A percentile compares a stretch with the other conserved stretches of the same genome.
These are phyloP conservation scores for Aaosphaeria arxii DNA, from an alignment of 2,329 filamentous ascomycete genomes.

Conservation along the genomic window DNA sequence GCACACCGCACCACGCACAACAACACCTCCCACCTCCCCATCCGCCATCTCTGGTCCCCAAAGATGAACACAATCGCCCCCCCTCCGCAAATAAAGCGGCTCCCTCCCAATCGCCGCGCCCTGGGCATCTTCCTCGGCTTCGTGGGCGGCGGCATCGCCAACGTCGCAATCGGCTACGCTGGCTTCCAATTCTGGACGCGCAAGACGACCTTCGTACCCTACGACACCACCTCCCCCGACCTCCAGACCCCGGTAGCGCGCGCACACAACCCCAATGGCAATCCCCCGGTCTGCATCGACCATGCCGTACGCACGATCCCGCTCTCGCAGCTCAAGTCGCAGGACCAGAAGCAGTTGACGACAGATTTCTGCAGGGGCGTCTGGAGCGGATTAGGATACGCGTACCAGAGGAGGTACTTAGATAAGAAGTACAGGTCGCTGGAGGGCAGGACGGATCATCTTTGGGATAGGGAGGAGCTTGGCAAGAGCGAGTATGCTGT, in stretches of 20 bases:
- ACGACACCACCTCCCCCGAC: constrained; percentile 25
- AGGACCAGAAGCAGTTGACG: constrained; percentile 27
- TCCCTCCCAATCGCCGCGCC: constrained; percentile 26
- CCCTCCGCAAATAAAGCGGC: constrained; percentile 25
- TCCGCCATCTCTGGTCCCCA: background rate
- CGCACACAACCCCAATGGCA: constrained; percentile 31
- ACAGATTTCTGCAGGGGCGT: constrained; percentile 38
- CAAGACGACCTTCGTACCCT: constrained; percentile 35
- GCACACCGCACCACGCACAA: background rate
- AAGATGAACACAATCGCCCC: constrained; percentile 36
- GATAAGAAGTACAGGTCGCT: constrained; percentile 34
- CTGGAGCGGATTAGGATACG: constrained; percentile 36
- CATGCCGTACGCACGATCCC: constrained; percentile 36
- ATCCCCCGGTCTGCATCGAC: constrained; percentile 35
- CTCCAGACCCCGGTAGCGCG: constrained; percentile 17
- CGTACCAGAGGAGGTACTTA: constrained; percentile 32
- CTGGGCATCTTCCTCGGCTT: constrained; percentile 31
- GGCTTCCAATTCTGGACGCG: constrained; percentile 34
- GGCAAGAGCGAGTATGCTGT: constrained; percentile 29
- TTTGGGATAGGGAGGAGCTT: constrained; percentile 37
- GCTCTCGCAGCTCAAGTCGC: constrained; percentile 28
- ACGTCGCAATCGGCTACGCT: constrained; percentile 31
- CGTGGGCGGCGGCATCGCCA: constrained; percentile 24
- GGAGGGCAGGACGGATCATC: constrained; percentile 24
- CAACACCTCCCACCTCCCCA: background rate